phyloP scores from a whole-genome alignment of 2,329 filamentous ascomycete genomes.

The Talaromyces sp. region DNA sequence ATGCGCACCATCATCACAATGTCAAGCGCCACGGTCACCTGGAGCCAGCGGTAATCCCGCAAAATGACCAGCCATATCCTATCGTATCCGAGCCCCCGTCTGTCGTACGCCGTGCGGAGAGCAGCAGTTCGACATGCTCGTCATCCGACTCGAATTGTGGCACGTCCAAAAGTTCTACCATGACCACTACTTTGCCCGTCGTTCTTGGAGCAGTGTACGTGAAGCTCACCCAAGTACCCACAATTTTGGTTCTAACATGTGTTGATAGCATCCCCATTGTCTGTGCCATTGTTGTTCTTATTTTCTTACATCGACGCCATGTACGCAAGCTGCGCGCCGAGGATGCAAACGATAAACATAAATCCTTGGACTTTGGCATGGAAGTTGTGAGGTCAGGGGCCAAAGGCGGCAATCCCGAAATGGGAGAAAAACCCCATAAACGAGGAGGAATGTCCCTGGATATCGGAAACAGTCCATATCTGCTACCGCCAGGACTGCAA shows the following conservation, averaged over 20 bases:
- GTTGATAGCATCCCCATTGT: conserved; percentile 67
- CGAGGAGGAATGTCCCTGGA: conserved; percentile 52
- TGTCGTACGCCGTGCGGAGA: conserved; percentile 13
- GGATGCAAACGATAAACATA: conserved; percentile 80
- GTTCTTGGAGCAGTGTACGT: conserved; percentile 66
- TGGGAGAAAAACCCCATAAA: conserved; percentile 55
- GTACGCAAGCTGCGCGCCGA: conserved; percentile 66
- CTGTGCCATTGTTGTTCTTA: conserved; percentile 59
- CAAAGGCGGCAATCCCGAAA: conserved; percentile 42
- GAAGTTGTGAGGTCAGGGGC: conserved; percentile 43
- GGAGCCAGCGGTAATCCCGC: conserved; percentile 19
- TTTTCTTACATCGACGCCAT: conserved; percentile 75
- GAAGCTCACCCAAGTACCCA: background rate
- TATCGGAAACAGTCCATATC: conserved; percentile 70
- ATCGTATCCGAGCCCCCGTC: conserved; percentile 20
- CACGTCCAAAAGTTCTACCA: conserved; percentile 51
- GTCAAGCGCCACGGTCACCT: conserved; percentile 13
- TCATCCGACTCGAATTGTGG: conserved; percentile 44
- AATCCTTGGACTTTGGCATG: conserved; percentile 87
- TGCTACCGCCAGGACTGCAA: conserved; percentile 79
- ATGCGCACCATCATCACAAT: conserved; percentile 7
- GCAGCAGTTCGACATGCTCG: conserved; percentile 16
- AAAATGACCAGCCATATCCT: conserved; percentile 19
- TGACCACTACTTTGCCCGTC: conserved; percentile 60
- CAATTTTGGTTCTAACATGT: conserved; percentile 17